Evolutionary conservation across 2,329 filamentous ascomycete genomes (phyloP), one percentile per base, ranked within the genome.

Genomic region (Chrysoporthe puriensis): DNA sequence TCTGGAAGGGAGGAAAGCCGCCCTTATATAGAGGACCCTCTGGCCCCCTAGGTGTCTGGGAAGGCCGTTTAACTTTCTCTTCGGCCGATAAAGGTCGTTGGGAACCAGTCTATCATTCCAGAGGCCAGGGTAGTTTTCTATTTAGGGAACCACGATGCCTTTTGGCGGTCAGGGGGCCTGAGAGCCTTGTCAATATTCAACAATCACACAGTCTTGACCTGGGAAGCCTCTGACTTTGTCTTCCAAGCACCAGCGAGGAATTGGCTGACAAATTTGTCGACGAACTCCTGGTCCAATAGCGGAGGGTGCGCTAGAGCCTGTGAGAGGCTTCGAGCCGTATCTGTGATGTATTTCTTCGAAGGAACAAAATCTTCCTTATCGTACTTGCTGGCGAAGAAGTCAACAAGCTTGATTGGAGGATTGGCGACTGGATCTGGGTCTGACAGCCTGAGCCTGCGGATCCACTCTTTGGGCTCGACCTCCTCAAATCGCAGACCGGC

Each of bases 301-400:
- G 72, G 78, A 56, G 76, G 77, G 72, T 69, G 77, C 66, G 70
- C 84, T 76, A 75, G 81, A 78, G 75, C 81, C 75, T 76, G 71
- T 0, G 84, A 86, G 43, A 83, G 78, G 50, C 81, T 79, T 61
- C 76, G 73, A 1, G 78, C 76, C 1, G 69, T 74, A 1, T 74
- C 81, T 66, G 80, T 82, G 1, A 74, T 70, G 68, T 82, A 83
- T 2, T 70, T 48, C 73, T 83, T 84, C 66, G 77, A 76, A 46
- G 80, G 76, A 5, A 79, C 77, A 68, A 84, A 83, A 61, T 84
- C 82, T 3, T 79, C 77, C 50, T 82, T 86, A 73, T 74, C 74
- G 48, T 83, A 84, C 70, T 84, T 83, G n/a, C 70, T 72, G 1
- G 78, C 75, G 67, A 86, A 87, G 76, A 85, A 88, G 54, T 85